Base-by-base conservation (phyloP, 148 eudicot species). In the Nepenthes gracilis region DNA sequence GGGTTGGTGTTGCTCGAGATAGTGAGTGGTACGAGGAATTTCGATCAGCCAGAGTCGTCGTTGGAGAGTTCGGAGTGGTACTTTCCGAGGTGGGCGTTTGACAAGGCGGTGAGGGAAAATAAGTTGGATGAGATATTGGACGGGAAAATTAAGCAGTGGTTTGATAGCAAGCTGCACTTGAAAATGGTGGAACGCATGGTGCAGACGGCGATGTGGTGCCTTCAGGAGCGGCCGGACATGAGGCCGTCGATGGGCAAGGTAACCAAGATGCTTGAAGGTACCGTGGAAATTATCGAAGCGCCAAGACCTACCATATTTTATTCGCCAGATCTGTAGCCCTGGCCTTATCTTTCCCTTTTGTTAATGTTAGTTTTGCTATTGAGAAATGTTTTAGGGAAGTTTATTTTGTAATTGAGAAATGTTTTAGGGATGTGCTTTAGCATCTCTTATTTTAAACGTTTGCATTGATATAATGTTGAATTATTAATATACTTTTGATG, bases 191-290 rank as follows among this genome's bases (percentile, higher is more conserved):
- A 80, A 36, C 74, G 97, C 50, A 86, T 90, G 97, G 94, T 90
- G 72, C 86, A 86, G 72, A 90, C 97, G 0, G 95, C 95, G 0
- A 80, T 90, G 81, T 90, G 97, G 97, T 90, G 97, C 71, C 75
- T 90, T 13, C 97, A 90, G 59, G 97, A 90, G 69, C 73, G 78
- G 71, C 83, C 90, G 0, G 97, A 90, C 50, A 54, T 47, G 70
- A 77, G 97, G 70, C 97, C 97, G 1, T 90, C 97, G 1, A 90
- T 90, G 97, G 97, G 97, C 40, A 90, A 86, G 62, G 97, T 84
- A 50, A 86, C 95, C 47, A 90, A 90, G 78, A 90, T 90, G 97
- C 75, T 90, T 37, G 95, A 90, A 68, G 97, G 97, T 59, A 77
- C 95, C 0, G 72, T 90, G 13, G 97, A 90, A 75, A 86, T 90